Conservation (phyloP, 2,329 filamentous ascomycete species). For the Fusarium penzigii region DNA sequence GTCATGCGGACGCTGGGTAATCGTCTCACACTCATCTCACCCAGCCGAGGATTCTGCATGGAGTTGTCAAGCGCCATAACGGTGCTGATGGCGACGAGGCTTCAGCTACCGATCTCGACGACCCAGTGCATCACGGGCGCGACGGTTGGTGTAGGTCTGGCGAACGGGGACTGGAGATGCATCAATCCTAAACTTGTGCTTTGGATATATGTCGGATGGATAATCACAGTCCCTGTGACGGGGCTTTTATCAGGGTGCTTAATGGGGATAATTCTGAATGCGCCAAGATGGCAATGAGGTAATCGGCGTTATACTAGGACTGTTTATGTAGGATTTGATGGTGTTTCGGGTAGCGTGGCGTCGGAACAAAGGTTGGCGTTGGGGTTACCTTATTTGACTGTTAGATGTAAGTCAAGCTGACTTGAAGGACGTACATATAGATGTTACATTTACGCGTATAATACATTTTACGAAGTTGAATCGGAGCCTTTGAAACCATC, state of each 20-base stretch:
- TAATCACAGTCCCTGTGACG: constrained; percentile 53
- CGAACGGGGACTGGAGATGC: constrained; percentile 57
- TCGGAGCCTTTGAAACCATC: no score
- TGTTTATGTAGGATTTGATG: neutral
- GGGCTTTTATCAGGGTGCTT: constrained; percentile 51
- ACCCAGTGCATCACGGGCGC: constrained; percentile 65
- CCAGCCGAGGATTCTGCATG: constrained; percentile 60
- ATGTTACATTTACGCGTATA: neutral
- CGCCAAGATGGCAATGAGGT: constrained; percentile 40
- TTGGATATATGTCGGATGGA: constrained; percentile 58
- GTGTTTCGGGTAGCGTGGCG: constrained; percentile 11
- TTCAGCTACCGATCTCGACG: constrained; percentile 61
- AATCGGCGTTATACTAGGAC: neutral
- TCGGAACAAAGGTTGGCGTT: constrained; percentile 6
- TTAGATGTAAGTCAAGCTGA: neutral
- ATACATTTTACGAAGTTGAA: no score
- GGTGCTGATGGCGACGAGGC: constrained; percentile 58
- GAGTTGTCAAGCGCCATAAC: constrained; percentile 63
- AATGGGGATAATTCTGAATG: constrained; percentile 57
- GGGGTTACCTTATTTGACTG: neutral
- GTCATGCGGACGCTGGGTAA: constrained; percentile 66
- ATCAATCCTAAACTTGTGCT: constrained; percentile 63
- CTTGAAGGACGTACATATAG: neutral
- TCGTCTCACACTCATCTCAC: constrained; percentile 61
- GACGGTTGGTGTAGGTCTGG: constrained; percentile 64